Conservation (phyloP, 208 protist species). For the Trypanosoma congolense region DNA sequence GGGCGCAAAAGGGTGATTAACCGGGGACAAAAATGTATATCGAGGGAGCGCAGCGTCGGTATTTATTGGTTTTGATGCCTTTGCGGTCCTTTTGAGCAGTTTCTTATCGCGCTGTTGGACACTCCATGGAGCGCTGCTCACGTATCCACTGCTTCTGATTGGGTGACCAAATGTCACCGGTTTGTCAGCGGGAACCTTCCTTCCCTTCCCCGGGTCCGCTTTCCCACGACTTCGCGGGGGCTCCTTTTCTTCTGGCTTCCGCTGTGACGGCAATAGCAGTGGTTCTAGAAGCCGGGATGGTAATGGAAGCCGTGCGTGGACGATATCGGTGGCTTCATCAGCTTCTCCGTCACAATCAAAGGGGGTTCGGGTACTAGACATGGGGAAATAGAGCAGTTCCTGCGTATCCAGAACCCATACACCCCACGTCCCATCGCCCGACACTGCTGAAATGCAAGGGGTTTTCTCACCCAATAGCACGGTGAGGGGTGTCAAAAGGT, state of each 20-base stretch:
- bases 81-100: constrained; percentile 3
- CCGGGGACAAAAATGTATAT: constrained; percentile 16
- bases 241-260: not conserved
- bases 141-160: constrained; percentile 59
- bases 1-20: constrained; percentile 24
- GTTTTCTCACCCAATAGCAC: constrained; percentile 18
- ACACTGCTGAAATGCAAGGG: constrained; percentile 1
- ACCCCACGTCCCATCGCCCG: constrained; percentile 26
- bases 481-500: constrained; percentile 13
- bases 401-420: constrained; percentile 11
- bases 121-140: constrained; percentile 46
- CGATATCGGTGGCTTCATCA: constrained; percentile 32
- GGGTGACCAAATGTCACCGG: constrained; percentile 42
- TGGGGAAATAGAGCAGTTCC: constrained; percentile 11
- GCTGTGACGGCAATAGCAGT: constrained; percentile 17
- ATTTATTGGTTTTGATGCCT: not conserved
- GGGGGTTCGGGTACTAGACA: not conserved
- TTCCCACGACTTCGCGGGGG: not conserved
- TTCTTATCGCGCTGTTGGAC: constrained; percentile 26
- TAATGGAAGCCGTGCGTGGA: constrained; percentile 60
- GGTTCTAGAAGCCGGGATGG: constrained; percentile 32
- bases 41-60: not conserved
- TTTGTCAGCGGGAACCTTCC: constrained; percentile 14
- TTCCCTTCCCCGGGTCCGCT: constrained; percentile 15
- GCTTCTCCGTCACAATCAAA: not conserved